Evolutionary conservation across 345 rosid genomes (phyloP), one percentile per base, ranked within the genome.

Genomic region (Eucalyptus erythrocorys): DNA sequence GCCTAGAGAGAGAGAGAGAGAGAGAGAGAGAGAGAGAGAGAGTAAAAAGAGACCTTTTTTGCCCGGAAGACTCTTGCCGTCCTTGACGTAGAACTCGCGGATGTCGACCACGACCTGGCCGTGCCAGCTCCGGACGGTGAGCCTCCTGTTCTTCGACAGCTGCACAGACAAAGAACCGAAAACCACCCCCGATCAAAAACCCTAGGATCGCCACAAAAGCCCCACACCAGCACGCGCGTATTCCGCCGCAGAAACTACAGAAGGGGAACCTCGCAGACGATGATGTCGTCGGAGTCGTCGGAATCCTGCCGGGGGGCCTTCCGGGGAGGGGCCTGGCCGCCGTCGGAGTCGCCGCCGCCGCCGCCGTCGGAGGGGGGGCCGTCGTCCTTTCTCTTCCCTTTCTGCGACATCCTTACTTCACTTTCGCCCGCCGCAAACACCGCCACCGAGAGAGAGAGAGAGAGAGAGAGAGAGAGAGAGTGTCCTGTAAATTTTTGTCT

Each of bases 141-240:
- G 97, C 91, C 96, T 96, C 93, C 98, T 91, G 79, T 94, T 98
- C 95, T 94, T 97, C 42, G 99, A 95, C 86, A 97, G 91, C 99
- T 97, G 90, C 90, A 87, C 55, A 87, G 40, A n/a, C 55, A 9
- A 12, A 86, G 21, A 86, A 15, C 48, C 71, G 37, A 59, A 66
- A 68, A 11, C 68, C 48, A 37, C 42, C 43, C 32, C n/a, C 45
- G 10, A 22, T 32, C 8, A 13, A 50, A 66, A 89, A 86, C 68
- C 66, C 86, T 48, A 86, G 81, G 16, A 40, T 76, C 47, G 30
- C 47, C 47, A 76, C 15, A 27, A 55, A 19, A 5, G 89, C 21
- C 48, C 26, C 16, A 30, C 14, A 50, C 26, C 53, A 48, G 16
- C 61, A 48, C 87, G 48, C 87, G 42, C 48, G 57, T 2, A 13